Conservation (phyloP, 1,284 basidiomycete genomes). For the Austroboletus novae-zelandiae region DNA sequence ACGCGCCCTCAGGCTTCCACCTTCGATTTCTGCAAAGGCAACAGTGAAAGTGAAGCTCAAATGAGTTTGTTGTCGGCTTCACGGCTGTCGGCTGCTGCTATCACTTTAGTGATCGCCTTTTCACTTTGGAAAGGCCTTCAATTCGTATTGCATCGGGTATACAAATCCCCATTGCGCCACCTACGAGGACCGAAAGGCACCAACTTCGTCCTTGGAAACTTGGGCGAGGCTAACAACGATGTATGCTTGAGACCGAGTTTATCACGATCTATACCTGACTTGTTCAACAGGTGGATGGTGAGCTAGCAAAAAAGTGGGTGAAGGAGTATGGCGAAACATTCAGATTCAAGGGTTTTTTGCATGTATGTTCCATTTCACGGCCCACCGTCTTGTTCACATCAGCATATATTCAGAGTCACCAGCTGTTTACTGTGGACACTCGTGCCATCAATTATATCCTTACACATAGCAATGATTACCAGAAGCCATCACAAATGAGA, state of each 20-base stretch:
- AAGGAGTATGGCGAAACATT: conserved; percentile 51
- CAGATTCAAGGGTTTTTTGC: conserved; percentile 38
- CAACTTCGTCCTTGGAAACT: conserved; percentile 1
- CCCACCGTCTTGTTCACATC: neutral
- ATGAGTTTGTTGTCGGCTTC: neutral
- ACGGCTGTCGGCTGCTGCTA: neutral
- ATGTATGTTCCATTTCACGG: neutral
- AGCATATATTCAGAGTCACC: conserved; percentile 12
- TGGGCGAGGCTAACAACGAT: conserved; percentile 4
- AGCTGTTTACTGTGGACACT: conserved; percentile 32
- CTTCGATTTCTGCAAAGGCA: neutral
- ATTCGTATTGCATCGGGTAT: neutral
- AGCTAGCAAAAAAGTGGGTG: conserved; percentile 39
- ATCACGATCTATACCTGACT: neutral
- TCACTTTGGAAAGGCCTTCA: neutral
- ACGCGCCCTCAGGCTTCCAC: neutral
- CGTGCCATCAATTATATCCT: conserved; percentile 39
- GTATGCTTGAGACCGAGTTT: neutral
- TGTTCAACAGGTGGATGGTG: neutral
- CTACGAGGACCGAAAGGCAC: neutral
- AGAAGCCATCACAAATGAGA: conserved; percentile 30
- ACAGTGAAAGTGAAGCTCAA: neutral
- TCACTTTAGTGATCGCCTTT: neutral
- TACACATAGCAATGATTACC: conserved; percentile 34
- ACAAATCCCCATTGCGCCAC: neutral